phyloP scores from a whole-genome alignment of 208 protist species.

The Naegleria fowleri region DNA sequence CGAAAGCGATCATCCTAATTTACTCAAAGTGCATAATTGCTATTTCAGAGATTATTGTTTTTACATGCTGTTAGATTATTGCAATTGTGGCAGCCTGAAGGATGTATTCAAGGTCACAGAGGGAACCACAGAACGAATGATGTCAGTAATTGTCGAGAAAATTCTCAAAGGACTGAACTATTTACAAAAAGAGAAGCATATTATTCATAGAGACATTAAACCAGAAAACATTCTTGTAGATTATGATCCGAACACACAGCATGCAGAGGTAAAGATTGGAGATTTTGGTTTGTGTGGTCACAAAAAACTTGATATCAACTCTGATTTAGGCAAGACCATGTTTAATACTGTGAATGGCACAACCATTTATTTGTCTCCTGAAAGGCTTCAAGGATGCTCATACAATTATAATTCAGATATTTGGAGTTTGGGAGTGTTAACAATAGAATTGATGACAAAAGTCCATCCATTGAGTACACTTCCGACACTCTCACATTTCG shows the following conservation, averaged over 20 bases:
- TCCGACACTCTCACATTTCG: not conserved
- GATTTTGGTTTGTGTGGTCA: not conserved
- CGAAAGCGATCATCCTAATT: not conserved
- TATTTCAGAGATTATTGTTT: not conserved
- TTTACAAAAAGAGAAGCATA: not conserved
- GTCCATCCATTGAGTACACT: conserved; percentile 58
- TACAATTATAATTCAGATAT: conserved; percentile 26
- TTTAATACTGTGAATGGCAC: conserved; percentile 28
- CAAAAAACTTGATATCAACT: not conserved
- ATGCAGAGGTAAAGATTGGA: not conserved
- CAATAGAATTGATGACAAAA: conserved; percentile 80
- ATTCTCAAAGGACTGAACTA: not conserved
- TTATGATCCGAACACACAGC: not conserved
- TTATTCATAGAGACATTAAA: not conserved
- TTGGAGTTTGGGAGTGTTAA: conserved; percentile 57
- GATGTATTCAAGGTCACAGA: not conserved
- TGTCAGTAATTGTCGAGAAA: not conserved
- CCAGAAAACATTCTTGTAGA: not conserved
- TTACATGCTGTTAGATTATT: not conserved
- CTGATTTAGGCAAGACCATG: not conserved
- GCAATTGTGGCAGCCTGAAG: not conserved
- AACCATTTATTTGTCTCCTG: not conserved
- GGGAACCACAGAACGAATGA: not conserved
- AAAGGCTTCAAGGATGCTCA: not conserved
- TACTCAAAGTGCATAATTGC: not conserved